These are phyloP conservation scores for Gelatoporia subvermispora DNA, from an alignment of 768 basidiomycete species.

Conservation along the genomic window DNA sequence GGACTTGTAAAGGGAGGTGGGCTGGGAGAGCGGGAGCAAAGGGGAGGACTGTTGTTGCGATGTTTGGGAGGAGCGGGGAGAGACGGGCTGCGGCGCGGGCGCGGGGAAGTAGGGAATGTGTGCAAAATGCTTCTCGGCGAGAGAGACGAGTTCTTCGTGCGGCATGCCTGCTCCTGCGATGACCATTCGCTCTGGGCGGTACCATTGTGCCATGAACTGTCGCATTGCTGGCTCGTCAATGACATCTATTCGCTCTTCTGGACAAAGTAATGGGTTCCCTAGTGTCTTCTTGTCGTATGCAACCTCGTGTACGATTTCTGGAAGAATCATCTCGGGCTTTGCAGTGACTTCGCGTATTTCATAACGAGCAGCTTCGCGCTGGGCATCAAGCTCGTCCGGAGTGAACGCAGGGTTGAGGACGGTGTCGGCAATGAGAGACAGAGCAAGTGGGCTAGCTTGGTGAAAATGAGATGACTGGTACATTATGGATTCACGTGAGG, in stretches of 20 bases:
- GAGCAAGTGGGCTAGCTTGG: conserved; percentile 69
- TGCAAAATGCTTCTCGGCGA: conserved; percentile 82
- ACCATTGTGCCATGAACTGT: conserved; percentile 74
- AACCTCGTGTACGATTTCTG: conserved; percentile 83
- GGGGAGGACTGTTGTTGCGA: conserved; percentile 43
- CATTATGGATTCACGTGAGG: conserved; percentile 92
- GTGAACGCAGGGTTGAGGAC: conserved; percentile 73
- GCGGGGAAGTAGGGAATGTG: conserved; percentile 39
- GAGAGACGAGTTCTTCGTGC: conserved; percentile 83
- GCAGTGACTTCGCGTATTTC: conserved; percentile 83
- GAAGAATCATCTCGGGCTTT: conserved; percentile 92
- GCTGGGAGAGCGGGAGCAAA: conserved; percentile 45
- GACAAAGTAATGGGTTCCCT: conserved; percentile 89
- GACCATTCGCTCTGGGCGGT: conserved; percentile 91
- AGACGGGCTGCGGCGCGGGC: conserved; percentile 21
- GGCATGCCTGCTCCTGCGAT: conserved; percentile 90
- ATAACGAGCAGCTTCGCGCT: conserved; percentile 84
- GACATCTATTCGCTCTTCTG: conserved; percentile 69
- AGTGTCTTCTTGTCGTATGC: conserved; percentile 76
- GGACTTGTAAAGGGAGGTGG: conserved; percentile 56
- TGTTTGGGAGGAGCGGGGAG: conserved; percentile 15
- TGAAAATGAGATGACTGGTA: conserved; percentile 97
- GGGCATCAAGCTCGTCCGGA: conserved; percentile 73
- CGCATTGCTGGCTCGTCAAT: conserved; percentile 62
- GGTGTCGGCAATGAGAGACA: conserved; percentile 90